Conservation (phyloP, 805 yeast genomes). For the Candida caryicola region DNA sequence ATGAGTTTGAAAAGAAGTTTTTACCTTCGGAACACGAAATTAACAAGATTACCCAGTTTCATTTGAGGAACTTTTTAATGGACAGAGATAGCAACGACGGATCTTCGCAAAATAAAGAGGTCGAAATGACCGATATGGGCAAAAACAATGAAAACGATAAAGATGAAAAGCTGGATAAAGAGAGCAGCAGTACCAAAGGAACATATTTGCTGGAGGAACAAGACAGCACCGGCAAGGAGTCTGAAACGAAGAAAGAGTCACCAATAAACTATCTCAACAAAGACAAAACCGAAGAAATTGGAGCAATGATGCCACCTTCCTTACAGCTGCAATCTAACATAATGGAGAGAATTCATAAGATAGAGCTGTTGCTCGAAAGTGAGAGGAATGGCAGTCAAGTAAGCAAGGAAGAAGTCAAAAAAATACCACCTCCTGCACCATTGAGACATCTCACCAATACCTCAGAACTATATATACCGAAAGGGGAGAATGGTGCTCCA, state of each 20-base stretch:
- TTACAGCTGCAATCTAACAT: slow-evolving; percentile 20
- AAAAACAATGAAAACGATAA: background rate
- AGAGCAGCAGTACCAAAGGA: background rate
- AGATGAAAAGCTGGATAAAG: background rate
- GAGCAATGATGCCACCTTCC: slow-evolving; percentile 20
- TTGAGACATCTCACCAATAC: slow-evolving; percentile 11
- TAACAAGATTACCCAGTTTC: slow-evolving; percentile 84
- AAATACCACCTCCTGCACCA: slow-evolving; percentile 15
- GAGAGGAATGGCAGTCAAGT: slow-evolving; percentile 10
- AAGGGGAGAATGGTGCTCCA: slow-evolving; percentile 4
- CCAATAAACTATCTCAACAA: slow-evolving; percentile 2
- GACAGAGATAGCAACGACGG: slow-evolving; percentile 41
- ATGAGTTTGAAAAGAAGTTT: slow-evolving; percentile 71
- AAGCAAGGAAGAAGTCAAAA: slow-evolving; percentile 8
- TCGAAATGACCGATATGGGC: slow-evolving; percentile 1
- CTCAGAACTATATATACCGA: slow-evolving; percentile 1
- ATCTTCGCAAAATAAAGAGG: background rate
- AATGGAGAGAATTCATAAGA: slow-evolving; percentile 13
- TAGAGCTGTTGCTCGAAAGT: slow-evolving; percentile 14
- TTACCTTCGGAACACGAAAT: slow-evolving; percentile 93
- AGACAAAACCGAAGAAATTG: slow-evolving; percentile 11
- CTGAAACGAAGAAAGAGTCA: background rate
- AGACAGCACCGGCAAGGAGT: background rate
- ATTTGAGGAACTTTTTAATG: slow-evolving; percentile 68
- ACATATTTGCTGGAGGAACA: no score